Evolutionary conservation across 495 filamentous ascomycete genomes (phyloP), one percentile per base, ranked within the genome.

Genomic region (Endocarpon pusillum): DNA sequence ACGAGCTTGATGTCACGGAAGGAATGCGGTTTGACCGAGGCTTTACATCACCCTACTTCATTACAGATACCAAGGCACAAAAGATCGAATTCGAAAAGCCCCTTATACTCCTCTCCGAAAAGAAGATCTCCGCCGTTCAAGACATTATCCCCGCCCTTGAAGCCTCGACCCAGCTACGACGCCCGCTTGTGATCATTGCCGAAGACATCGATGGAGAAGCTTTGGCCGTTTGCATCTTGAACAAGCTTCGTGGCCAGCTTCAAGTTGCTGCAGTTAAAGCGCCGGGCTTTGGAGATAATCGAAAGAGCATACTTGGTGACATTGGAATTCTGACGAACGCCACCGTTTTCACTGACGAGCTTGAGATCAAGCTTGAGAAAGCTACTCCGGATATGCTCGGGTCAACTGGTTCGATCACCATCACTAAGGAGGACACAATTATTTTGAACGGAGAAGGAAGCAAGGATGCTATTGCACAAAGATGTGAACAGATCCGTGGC

Each of bases 11-110:
- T 61, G 78, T 97, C 39, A 97, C 89, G 18, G 89, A 97, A 73
- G 89, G 89, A 59, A 97, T 97, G 89, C 80, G 85, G 53, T 96
- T 97, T 64, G 89, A 97, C 69, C 85, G 89, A 47, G 89, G 89
- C 36, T 97, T 73, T 62, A 89, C 94, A 50, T 97, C 89, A 24
- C 81, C 89, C 45, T 97, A 97, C 75, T 97, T 97, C 74, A 96
- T 96, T 69, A 97, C 89, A 62, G 89, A 97, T 52, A 62, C 84
- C 69, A 97, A 97, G 75, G 51, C 87, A 30, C 82, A 91, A 57
- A 97, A 96, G 76, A 83, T 94, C 35, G 89, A 96, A 67, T 96
- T 96, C 46, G 89, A 97, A 77, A 96, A 96, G 74, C 89, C 89
- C 43, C 64, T 97, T 45, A 84, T 97, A 59, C 78, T 97, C 17